A percentile compares a stretch with the other conserved stretches of the same genome.
Evolutionary conservation across 305 asterid species (phyloP).

Genomic region (Fraxinus paxiana): DNA sequence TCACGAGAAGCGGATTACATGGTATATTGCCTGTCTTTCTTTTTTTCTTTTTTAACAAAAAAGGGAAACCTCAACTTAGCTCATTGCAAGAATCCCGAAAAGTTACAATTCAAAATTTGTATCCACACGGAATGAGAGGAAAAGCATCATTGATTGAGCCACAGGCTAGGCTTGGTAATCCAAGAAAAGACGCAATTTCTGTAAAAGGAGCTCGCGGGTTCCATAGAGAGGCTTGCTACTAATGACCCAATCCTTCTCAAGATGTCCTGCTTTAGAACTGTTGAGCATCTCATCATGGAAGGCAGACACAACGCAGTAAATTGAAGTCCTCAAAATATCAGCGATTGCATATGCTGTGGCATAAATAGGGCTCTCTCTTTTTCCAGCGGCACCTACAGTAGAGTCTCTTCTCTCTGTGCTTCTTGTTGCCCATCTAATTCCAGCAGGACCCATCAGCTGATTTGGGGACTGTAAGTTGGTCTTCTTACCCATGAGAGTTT

Average conservation of each 20-base stretch:
- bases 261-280: constrained; percentile 57
- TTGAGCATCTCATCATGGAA: constrained; percentile 69
- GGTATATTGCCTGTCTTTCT: not conserved
- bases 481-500: constrained; percentile 81
- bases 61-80: not conserved
- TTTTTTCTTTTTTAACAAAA: not conserved
- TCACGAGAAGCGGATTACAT: constrained; percentile 13
- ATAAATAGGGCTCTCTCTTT: constrained; percentile 65
- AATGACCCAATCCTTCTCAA: constrained; percentile 78
- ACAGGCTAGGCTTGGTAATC: constrained; percentile 62
- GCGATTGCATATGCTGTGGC: constrained; percentile 71
- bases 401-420: constrained; percentile 68
- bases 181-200: constrained; percentile 67
- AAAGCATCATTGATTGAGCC: not conserved
- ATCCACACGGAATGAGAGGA: not conserved
- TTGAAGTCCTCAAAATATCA: constrained; percentile 68
- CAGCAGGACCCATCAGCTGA: constrained; percentile 60
- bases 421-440: constrained; percentile 80
- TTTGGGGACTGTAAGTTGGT: constrained; percentile 58
- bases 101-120: constrained; percentile 20
- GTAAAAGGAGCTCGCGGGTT: constrained; percentile 64
- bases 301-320: constrained; percentile 60
- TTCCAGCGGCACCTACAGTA: constrained; percentile 45
- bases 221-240: constrained; percentile 65
- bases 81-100: constrained; percentile 3